Base-by-base conservation (phyloP, 108 stramenopile genomes). In the Cyclotella sp. region DNA sequence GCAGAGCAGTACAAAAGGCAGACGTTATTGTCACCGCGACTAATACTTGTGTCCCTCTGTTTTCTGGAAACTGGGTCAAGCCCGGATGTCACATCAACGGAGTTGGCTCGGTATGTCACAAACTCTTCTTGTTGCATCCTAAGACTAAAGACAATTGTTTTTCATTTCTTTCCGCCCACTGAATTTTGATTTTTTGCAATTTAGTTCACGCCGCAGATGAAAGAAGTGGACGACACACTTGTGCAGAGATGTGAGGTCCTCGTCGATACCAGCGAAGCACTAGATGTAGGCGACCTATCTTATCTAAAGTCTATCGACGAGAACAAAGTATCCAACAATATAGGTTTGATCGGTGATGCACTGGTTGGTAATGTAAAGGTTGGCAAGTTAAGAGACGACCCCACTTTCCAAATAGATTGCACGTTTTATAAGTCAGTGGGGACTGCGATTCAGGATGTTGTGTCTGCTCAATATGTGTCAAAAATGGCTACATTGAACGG, bases 341-440 rank as follows among this genome's bases (percentile, higher is more conserved):
- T 79, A 14, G 81, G 84, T 30, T 76, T 90, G 55, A 79, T 90
- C 26, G 92, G 90, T 30, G 84, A 93, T 69, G 82, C 77, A 2
- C 65, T 90, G 13, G 39, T 63, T 8, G 72, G 47, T 1, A 74
- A 68, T 21, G 68, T 78, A 29, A 27, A 47, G 24, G 64, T 75
- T 65, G 78, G 77, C 13, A 66, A 67, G 51, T 34, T 29, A 55
- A 70, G 65, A 57, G 63, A 76, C 14, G 52, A 72, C 30, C 67
- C 69, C n/a, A 72, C 61, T 52, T 18, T 19, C 14, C 22, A 65
- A 11, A 44, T 65, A 4, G 86, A 89, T 47, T 90, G 86, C 27
- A 90, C 90, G 2, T 89, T 94, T 53, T 94, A 72, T 79, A 94
- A 94, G 63, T 82, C 87, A 22, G 87, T 88, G 29, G 93, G 93